Evolutionary conservation across 805 yeast genomes (phyloP), one percentile per base, ranked within the genome.

Genomic region (Suhomyces sp.): DNA sequence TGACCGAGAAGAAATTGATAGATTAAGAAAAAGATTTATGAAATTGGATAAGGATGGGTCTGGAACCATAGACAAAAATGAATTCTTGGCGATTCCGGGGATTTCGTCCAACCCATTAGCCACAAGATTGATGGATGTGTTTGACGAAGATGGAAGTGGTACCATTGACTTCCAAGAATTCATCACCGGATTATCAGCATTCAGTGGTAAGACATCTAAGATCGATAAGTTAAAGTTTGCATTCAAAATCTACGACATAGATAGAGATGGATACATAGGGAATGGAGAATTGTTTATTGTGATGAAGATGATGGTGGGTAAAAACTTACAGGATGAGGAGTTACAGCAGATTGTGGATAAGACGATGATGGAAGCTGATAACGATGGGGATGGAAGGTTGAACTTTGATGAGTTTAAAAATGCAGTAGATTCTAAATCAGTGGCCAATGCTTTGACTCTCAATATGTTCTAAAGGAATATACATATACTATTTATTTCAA

Each of bases 261-360:
- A 93, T 60, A 74, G 88, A 37, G 99, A 93, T 56, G 98, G 98
- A 0, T 88, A 54, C 56, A 87, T 93, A 23, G 90, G 97, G 3
- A 91, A 91, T 55, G 99, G 98, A 16, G 99, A 93, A 62, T 61
- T 93, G 38, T 93, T 83, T 52, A 72, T 91, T 25, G 98, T 93
- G 25, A 69, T 93, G 65, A 86, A 93, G 61, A 85, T 87, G 77
- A 93, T 93, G 98, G 98, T 95, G 18, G 98, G 98, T 1, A 82
- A 79, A 48, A 88, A 93, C 53, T 64, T 95, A 38, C 83, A 79
- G 43, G 95, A 86, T 40, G 79, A 77, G 18, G 96, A 93, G 52
- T 71, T 93, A 37, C 99, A 93, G 58, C 98, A 95, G 60, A 77
- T 93, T 35, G 97, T 91, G n/a, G 98, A 93, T 58, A 81, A 95